Evolutionary conservation across 305 asterid species (phyloP).

Genomic region (Fraxinus angustifolia): DNA sequence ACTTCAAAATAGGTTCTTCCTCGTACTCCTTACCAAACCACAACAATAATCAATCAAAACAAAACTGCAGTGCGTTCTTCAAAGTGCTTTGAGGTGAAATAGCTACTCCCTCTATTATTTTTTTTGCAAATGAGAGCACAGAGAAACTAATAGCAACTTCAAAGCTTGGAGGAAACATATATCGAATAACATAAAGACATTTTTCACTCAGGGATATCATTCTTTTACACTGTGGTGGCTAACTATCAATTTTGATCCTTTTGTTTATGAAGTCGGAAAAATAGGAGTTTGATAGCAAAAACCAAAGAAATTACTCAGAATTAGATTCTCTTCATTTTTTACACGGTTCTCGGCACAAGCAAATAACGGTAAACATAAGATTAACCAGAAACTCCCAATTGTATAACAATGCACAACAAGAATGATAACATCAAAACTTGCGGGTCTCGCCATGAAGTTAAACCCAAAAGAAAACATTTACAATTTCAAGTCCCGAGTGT

Average conservation of each 20-base stretch:
- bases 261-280: background rate
- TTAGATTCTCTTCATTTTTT: background rate
- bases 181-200: background rate
- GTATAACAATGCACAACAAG: background rate
- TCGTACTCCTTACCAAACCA: background rate
- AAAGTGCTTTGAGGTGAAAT: background rate
- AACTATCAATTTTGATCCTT: background rate
- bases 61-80: background rate
- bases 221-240: background rate
- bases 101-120: background rate
- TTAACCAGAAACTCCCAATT: background rate
- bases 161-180: background rate
- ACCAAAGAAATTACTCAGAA: constrained; percentile 2
- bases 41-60: constrained; percentile 7
- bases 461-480: background rate
- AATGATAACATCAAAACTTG: background rate
- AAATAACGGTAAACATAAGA: constrained; percentile 3
- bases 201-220: background rate
- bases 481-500: background rate
- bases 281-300: background rate
- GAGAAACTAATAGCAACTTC: background rate
- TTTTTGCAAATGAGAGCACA: background rate
- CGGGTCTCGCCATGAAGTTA: background rate
- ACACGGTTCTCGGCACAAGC: background rate
- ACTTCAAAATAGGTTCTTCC: constrained; percentile 1